A percentile compares a stretch with the other conserved stretches of the same genome.
These are phyloP conservation scores for Plasmodium relictum DNA, from an alignment of 169 alveolate species.

Conservation along the genomic window DNA sequence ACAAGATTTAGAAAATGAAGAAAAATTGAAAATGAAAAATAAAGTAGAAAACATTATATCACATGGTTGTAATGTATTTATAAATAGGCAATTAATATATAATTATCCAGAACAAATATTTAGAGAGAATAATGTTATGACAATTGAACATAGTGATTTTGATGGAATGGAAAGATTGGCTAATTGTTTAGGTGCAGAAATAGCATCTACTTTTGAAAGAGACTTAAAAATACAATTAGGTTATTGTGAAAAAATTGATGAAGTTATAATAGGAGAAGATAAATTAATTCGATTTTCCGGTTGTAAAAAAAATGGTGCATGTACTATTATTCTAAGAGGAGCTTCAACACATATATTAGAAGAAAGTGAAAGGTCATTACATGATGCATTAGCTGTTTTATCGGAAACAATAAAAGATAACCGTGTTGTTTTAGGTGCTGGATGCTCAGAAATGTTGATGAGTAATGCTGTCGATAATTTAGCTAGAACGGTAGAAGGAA, in stretches of 20 bases:
- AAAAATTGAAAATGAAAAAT: conserved; percentile 96
- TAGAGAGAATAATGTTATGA: conserved; percentile 97
- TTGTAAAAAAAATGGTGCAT: conserved; percentile 95
- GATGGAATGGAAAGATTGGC: conserved; percentile 99
- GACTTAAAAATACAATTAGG: conserved; percentile 96
- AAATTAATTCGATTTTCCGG: conserved; percentile 97
- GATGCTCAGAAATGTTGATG: conserved; percentile 98
- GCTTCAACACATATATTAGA: conserved; percentile 99
- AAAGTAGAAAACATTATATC: conserved; percentile 97
- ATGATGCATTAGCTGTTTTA: conserved; percentile 99
- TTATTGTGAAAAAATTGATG: conserved; percentile 96
- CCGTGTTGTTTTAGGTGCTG: conserved; percentile 98
- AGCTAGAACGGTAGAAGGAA: conserved; percentile 96
- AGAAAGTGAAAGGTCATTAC: conserved; percentile 99
- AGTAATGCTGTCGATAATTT: conserved; percentile 96
- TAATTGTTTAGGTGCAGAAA: conserved; percentile 98
- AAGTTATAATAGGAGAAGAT: conserved; percentile 99
- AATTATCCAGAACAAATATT: conserved; percentile 99
- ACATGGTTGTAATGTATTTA: conserved; percentile 98
- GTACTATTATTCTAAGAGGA: conserved; percentile 98
- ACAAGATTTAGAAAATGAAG: conserved; percentile 99
- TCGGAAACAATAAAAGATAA: conserved; percentile 94
- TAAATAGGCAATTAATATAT: conserved; percentile 98
- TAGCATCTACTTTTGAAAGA: conserved; percentile 98
- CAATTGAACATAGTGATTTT: conserved; percentile 99